These are phyloP conservation scores for Suhomyces sp. DNA, from an alignment of 805 yeast genomes.

Conservation along the genomic window DNA sequence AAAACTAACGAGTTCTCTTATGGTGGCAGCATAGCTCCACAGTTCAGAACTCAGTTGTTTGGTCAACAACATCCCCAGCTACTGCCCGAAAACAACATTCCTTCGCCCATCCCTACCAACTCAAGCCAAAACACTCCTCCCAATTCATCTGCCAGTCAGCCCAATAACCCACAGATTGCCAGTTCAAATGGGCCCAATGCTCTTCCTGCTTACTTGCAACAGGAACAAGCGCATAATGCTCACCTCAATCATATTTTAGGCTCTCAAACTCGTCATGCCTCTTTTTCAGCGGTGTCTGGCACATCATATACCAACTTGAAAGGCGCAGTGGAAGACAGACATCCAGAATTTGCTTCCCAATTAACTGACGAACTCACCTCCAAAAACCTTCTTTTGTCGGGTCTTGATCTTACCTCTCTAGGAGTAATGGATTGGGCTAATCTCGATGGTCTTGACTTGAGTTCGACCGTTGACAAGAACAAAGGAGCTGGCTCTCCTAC, in stretches of 20 bases:
- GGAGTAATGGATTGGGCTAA: slow-evolving; percentile 29
- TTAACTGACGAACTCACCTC: slow-evolving; percentile 39
- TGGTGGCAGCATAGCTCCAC: slow-evolving; percentile 4
- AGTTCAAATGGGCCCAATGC: slow-evolving; percentile 5
- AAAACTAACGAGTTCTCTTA: slow-evolving; percentile 5
- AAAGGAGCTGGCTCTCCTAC: slow-evolving; percentile 6
- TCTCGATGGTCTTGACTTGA: slow-evolving; percentile 28
- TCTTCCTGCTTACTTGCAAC: background rate
- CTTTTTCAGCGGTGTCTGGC: slow-evolving; percentile 65
- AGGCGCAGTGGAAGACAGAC: slow-evolving; percentile 47
- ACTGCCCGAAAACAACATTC: slow-evolving; percentile 11
- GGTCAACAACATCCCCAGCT: background rate
- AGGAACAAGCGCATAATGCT: background rate
- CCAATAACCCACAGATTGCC: slow-evolving; percentile 4
- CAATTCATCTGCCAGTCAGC: background rate
- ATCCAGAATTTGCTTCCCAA: slow-evolving; percentile 76
- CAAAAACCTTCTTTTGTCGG: slow-evolving; percentile 26
- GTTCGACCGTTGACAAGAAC: slow-evolving; percentile 9
- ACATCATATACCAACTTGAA: slow-evolving; percentile 54
- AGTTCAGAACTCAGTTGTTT: slow-evolving; percentile 16
- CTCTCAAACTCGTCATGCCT: slow-evolving; percentile 43
- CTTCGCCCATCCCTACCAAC: slow-evolving; percentile 25
- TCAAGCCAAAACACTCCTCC: slow-evolving; percentile 27
- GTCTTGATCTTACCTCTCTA: slow-evolving; percentile 35
- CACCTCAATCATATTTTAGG: slow-evolving; percentile 4